phyloP scores from a whole-genome alignment of 2,329 filamentous ascomycete genomes.

The Fusarium anthophilum region DNA sequence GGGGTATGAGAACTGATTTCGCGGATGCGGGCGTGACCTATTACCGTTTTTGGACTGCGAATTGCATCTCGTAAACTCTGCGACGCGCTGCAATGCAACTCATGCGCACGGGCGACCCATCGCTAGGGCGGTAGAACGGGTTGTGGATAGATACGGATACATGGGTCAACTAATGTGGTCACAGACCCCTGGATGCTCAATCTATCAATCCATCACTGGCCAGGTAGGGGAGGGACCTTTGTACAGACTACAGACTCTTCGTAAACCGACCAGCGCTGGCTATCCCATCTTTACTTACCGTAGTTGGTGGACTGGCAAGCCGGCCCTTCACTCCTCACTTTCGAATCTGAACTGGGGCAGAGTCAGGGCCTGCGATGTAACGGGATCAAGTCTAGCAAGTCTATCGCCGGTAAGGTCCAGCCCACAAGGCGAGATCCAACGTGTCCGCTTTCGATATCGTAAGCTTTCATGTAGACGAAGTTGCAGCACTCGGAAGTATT shows the following conservation, averaged over 20 bases:
- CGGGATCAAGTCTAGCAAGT: slow-evolving; percentile 1
- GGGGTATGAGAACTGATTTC: background rate
- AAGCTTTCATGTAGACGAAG: background rate
- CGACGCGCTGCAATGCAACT: background rate
- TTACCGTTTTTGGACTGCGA: slow-evolving; percentile 14
- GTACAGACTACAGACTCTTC: slow-evolving; percentile 2
- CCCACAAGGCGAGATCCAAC: background rate
- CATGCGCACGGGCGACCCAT: slow-evolving; percentile 3
- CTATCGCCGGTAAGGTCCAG: background rate
- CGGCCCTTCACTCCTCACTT: background rate
- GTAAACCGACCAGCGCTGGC: background rate
- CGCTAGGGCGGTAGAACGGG: slow-evolving; percentile 7
- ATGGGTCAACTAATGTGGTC: background rate
- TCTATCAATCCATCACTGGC: background rate
- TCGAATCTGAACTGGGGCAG: slow-evolving; percentile 1
- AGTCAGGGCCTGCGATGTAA: slow-evolving; percentile 14
- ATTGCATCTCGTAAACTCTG: slow-evolving; percentile 9
- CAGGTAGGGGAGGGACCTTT: slow-evolving; percentile 12
- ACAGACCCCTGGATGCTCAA: background rate
- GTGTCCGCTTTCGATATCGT: background rate
- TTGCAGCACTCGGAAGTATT: background rate
- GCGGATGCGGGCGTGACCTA: slow-evolving; percentile 18
- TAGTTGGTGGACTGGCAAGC: background rate
- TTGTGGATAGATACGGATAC: slow-evolving; percentile 11
- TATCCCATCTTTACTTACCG: background rate